These are phyloP conservation scores for Nannochloropsis salina DNA, from an alignment of 108 stramenopile species.

Conservation along the genomic window DNA sequence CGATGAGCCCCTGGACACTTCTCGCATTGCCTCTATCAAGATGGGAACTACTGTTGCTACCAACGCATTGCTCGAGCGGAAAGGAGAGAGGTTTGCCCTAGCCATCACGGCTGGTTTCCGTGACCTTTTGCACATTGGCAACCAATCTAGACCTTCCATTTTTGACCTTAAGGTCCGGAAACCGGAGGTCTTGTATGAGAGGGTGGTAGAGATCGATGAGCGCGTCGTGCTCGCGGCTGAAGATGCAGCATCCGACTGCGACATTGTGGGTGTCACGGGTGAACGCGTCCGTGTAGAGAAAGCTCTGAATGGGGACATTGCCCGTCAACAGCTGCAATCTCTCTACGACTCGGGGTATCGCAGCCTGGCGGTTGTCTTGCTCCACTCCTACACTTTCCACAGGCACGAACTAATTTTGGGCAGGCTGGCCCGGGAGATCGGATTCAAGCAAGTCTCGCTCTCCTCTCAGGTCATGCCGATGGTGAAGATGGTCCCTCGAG, in stretches of 20 bases:
- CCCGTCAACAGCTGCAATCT: slow-evolving; percentile 61
- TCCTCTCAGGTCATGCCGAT: slow-evolving; percentile 82
- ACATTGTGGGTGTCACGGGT: slow-evolving; percentile 64
- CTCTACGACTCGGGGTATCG: slow-evolving; percentile 68
- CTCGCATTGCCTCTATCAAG: slow-evolving; percentile 77
- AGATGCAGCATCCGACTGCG: slow-evolving; percentile 41
- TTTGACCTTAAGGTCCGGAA: slow-evolving; percentile 54
- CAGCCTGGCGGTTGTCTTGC: slow-evolving; percentile 74
- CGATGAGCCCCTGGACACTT: slow-evolving; percentile 60
- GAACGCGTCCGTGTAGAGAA: slow-evolving; percentile 60
- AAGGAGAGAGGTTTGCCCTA: slow-evolving; percentile 80
- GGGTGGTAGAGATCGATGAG: slow-evolving; percentile 88
- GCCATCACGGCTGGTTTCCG: slow-evolving; percentile 71
- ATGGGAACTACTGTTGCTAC: slow-evolving; percentile 93
- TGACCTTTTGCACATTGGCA: slow-evolving; percentile 86
- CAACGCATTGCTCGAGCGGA: slow-evolving; percentile 89
- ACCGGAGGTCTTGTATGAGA: slow-evolving; percentile 68
- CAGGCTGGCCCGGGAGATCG: slow-evolving; percentile 67
- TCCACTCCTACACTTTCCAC: slow-evolving; percentile 73
- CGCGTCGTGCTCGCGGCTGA: slow-evolving; percentile 66
- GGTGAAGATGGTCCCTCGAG: slow-evolving; percentile 86
- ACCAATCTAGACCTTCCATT: slow-evolving; percentile 84
- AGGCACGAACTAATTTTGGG: slow-evolving; percentile 78
- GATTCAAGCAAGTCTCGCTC: slow-evolving; percentile 80
- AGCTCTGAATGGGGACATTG: slow-evolving; percentile 60